Base-by-base conservation (phyloP, 768 basidiomycete species). In the Naganishia randhawae region DNA sequence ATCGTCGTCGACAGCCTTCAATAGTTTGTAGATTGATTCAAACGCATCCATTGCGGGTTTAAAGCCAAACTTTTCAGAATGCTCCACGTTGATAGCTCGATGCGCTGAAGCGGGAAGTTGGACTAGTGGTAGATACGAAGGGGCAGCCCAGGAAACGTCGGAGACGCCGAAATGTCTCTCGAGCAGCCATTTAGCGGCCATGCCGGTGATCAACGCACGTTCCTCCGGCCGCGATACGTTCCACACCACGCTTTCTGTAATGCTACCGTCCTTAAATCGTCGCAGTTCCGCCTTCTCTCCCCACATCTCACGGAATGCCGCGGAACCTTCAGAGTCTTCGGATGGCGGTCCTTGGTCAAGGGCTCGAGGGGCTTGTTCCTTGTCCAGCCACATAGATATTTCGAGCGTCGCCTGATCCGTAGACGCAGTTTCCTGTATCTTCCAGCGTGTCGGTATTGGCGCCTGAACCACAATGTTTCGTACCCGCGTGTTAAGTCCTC, bases 241-340 rank as follows among this genome's bases (percentile, higher is more conserved):
- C 96, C 96, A 99, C 2, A 98, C 93, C n/a, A 97, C 92, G 72
- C 89, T 91, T 79, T 97, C 92, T 6, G 85, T 76, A 70, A 98
- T 97, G 19, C 88, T 85, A 1, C 95, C 95, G 73, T 99, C 94
- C 79, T 97, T 94, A 83, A 99, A 99, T 42, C 94, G 85, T 7
- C 96, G 85, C 19, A 97, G 82, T 75, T 98, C 95, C 0, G 93
- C 88, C 78, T 92, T 95, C 42, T 85, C 82, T 0, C 94, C 95
- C 96, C 96, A 99, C 72, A 98, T 82, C 6, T 86, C 84, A 27
- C 88, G 86, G 83, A 96, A 99, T 3, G 82, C 83, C 51, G 84
- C 80, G 32, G 75, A 75, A 0, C 84, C 82, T 6, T 79, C 83
- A 3, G 72, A 33, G 11, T 81, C 77, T 19, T 61, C 81, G 3